Percentiles rank a stretch among this genome's conserved stretches.
phyloP scores from a whole-genome alignment of 1,284 basidiomycete species.

The Pseudozyma flocculosa region DNA sequence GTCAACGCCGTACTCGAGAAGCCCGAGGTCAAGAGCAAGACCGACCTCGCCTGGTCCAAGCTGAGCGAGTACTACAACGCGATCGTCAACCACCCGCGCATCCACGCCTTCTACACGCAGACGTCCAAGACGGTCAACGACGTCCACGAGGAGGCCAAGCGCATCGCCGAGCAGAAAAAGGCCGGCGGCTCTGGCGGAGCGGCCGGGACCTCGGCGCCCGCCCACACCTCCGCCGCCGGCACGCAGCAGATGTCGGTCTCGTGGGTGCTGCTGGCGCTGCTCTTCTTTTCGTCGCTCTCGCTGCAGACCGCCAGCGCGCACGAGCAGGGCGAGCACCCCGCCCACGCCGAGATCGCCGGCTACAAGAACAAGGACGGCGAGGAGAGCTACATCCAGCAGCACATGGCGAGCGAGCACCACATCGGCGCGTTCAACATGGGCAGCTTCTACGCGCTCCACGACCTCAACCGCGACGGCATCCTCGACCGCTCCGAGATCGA shows the following conservation, averaged over 20 bases:
- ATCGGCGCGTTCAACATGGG: slow-evolving; percentile 57
- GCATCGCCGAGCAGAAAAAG: slow-evolving; percentile 68
- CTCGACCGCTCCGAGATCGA: slow-evolving; percentile 60
- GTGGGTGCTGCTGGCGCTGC: slow-evolving; percentile 26
- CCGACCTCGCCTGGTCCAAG: slow-evolving; percentile 44
- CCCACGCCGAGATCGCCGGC: slow-evolving; percentile 30
- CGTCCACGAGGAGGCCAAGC: slow-evolving; percentile 81
- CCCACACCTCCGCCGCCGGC: slow-evolving; percentile 1
- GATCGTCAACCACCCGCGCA: slow-evolving; percentile 43
- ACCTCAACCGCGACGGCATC: slow-evolving; percentile 69
- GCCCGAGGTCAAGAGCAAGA: slow-evolving; percentile 44
- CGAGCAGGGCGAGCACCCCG: slow-evolving; percentile 24
- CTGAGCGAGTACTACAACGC: slow-evolving; percentile 50
- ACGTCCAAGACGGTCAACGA: slow-evolving; percentile 78
- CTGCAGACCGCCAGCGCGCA: slow-evolving; percentile 24
- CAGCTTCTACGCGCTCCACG: slow-evolving; percentile 75
- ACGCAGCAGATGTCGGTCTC: slow-evolving; percentile 37
- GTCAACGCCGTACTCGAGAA: slow-evolving; percentile 37
- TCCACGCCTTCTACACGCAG: slow-evolving; percentile 70
- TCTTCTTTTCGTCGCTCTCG: slow-evolving; percentile 31
- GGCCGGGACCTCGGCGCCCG: slow-evolving; percentile 25
- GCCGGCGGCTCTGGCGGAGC: slow-evolving; percentile 30
- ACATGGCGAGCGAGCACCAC: slow-evolving; percentile 58
- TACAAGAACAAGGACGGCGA: slow-evolving; percentile 31
- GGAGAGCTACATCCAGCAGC: slow-evolving; percentile 54